Conservation (phyloP, 768 basidiomycete species). For the Mycena rebaudengoi region DNA sequence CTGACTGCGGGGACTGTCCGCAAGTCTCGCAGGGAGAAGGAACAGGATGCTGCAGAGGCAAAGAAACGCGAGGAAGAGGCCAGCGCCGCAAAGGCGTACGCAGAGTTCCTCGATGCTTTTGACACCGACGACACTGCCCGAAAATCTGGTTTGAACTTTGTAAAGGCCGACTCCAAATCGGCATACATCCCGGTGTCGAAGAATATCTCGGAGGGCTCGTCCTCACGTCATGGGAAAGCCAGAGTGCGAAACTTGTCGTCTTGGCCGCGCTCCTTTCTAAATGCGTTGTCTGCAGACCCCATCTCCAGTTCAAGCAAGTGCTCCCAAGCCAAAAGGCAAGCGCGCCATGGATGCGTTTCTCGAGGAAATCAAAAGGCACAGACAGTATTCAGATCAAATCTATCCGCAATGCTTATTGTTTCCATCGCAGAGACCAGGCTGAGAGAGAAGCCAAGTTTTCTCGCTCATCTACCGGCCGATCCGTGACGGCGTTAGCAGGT, state of each 20-base stretch:
- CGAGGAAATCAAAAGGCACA: slow-evolving; percentile 94
- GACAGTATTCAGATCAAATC: slow-evolving; percentile 19
- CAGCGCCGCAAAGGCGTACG: slow-evolving; percentile 79
- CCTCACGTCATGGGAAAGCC: slow-evolving; percentile 34
- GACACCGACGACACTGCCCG: slow-evolving; percentile 71
- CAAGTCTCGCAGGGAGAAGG: slow-evolving; percentile 92
- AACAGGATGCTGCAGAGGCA: slow-evolving; percentile 90
- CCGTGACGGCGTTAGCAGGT: slow-evolving; percentile 93
- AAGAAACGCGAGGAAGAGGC: slow-evolving; percentile 88
- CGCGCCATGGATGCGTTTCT: slow-evolving; percentile 96
- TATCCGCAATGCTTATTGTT: slow-evolving; percentile 10
- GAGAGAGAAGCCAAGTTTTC: slow-evolving; percentile 87
- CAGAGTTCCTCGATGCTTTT: slow-evolving; percentile 86
- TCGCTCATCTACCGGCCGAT: slow-evolving; percentile 70
- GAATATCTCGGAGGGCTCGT: slow-evolving; percentile 34
- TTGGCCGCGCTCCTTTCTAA: background rate
- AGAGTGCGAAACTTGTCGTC: slow-evolving; percentile 14
- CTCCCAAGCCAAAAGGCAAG: slow-evolving; percentile 87
- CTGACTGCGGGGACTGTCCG: slow-evolving; percentile 78
- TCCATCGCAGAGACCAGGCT: slow-evolving; percentile 82
- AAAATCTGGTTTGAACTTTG: slow-evolving; percentile 61
- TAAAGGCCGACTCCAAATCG: slow-evolving; percentile 67
- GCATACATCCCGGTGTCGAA: slow-evolving; percentile 55
- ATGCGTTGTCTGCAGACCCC: slow-evolving; percentile 50
- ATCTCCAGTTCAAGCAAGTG: slow-evolving; percentile 56